Percentiles rank a stretch among this genome's conserved stretches.
Evolutionary conservation across 2,329 filamentous ascomycete species (phyloP).

Genomic region (Pseudocercospora eumusae): DNA sequence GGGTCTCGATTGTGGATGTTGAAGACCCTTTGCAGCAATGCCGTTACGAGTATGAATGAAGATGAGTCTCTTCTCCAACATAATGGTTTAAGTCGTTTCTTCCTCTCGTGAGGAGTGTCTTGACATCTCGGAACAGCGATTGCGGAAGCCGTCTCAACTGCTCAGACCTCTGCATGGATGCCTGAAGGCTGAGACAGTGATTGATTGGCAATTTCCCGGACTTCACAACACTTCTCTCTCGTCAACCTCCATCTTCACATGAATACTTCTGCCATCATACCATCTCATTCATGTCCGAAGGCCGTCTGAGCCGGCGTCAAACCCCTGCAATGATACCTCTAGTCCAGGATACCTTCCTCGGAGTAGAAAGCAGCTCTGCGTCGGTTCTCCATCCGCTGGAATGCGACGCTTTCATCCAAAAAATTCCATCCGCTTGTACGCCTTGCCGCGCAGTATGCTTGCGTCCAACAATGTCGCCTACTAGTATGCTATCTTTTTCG

Average conservation of each 20-base stretch:
- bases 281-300: not conserved
- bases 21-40: not conserved
- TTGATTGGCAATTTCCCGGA: not conserved
- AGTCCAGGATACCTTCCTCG: not conserved
- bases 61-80: not conserved
- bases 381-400: not conserved
- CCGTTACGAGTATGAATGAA: not conserved
- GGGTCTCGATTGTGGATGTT: not conserved
- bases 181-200: not conserved
- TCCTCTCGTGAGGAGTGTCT: too few relatives aligned
- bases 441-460: conserved; percentile 1
- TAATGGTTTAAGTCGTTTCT: not conserved
- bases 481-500: not conserved
- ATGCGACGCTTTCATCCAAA: not conserved
- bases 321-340: not conserved
- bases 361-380: not conserved
- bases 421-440: not conserved
- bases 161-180: not conserved
- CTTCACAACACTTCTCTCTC: not conserved
- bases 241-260: not conserved
- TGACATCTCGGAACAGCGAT: too few relatives aligned
- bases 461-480: not conserved
- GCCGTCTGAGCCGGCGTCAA: not conserved
- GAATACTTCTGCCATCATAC: not conserved
- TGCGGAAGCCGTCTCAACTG: not conserved